phyloP scores from a whole-genome alignment of 2,329 filamentous ascomycete genomes.

The Zopfia rhizophila region DNA sequence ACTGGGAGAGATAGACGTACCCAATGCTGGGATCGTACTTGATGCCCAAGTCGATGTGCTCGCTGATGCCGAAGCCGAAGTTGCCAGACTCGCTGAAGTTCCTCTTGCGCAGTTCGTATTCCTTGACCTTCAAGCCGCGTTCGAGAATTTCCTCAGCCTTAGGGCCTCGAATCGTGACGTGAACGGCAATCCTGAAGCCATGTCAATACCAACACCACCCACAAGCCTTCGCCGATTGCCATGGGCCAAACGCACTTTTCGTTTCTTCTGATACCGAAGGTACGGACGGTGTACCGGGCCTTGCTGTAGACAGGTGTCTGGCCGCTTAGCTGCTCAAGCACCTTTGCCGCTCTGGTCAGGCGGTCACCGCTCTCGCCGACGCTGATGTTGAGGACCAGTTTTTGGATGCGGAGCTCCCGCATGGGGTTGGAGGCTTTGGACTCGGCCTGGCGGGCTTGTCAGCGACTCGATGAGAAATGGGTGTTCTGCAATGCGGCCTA shows the following conservation, averaged over 20 bases:
- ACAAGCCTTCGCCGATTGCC: neutral
- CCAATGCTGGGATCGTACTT: constrained; percentile 66
- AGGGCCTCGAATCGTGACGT: constrained; percentile 99
- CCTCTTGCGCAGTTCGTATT: constrained; percentile 99
- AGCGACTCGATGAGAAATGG: constrained; percentile 28
- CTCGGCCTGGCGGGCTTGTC: constrained; percentile 46
- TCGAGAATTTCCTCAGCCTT: constrained; percentile 99
- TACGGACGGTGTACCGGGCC: constrained; percentile 99
- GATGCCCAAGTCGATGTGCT: constrained; percentile 99
- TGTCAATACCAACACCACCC: constrained; percentile 16
- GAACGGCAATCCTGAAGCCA: constrained; percentile 89
- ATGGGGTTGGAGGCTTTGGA: constrained; percentile 94
- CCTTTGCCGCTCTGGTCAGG: constrained; percentile 99
- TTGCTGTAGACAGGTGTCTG: constrained; percentile 99
- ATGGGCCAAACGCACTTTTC: too few species aligned
- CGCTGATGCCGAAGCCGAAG: constrained; percentile 99
- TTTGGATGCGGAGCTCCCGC: constrained; percentile 99
- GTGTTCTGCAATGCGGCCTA: constrained; percentile 28
- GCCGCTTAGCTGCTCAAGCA: constrained; percentile 99
- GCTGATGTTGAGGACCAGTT: constrained; percentile 99
- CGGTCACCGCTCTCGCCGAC: constrained; percentile 99
- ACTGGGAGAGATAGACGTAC: constrained; percentile 37
- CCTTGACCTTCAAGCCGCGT: constrained; percentile 99
- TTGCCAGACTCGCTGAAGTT: constrained; percentile 98
- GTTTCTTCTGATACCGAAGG: constrained; percentile 99